Conservation (phyloP, 805 yeast species). For the Saccharomycopsis fibuligera region DNA sequence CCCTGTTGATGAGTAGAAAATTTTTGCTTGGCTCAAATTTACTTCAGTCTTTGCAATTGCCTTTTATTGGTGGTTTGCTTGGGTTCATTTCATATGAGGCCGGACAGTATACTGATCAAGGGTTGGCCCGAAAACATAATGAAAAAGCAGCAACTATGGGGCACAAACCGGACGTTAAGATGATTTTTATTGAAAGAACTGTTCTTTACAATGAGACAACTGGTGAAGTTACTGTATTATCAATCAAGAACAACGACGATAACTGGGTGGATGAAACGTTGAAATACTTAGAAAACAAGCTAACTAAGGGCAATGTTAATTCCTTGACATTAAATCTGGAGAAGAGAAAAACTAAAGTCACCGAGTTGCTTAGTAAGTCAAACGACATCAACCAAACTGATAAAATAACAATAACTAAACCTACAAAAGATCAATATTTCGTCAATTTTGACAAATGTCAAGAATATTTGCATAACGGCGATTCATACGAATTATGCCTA, state of each 20-base stretch:
- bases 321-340: conserved; percentile 14
- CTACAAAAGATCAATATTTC: conserved; percentile 48
- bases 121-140: neutral
- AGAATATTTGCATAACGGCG: conserved; percentile 46
- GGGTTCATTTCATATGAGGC: conserved; percentile 89
- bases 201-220: conserved; percentile 47
- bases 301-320: neutral
- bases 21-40: conserved; percentile 22
- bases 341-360: conserved; percentile 19
- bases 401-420: conserved; percentile 35
- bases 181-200: conserved; percentile 63
- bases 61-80: conserved; percentile 86
- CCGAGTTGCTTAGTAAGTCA: neutral
- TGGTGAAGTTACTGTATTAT: conserved; percentile 43
- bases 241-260: conserved; percentile 39
- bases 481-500: conserved; percentile 79
- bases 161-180: conserved; percentile 63
- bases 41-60: conserved; percentile 37
- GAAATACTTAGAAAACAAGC: conserved; percentile 10
- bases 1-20: conserved; percentile 38
- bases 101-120: conserved; percentile 41
- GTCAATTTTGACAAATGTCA: conserved; percentile 52
- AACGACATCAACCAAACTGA: no score
- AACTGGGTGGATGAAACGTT: conserved; percentile 33
- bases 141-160: conserved; percentile 34